phyloP scores from a whole-genome alignment of 768 basidiomycete genomes.

The Macrolepiota dolichaula region DNA sequence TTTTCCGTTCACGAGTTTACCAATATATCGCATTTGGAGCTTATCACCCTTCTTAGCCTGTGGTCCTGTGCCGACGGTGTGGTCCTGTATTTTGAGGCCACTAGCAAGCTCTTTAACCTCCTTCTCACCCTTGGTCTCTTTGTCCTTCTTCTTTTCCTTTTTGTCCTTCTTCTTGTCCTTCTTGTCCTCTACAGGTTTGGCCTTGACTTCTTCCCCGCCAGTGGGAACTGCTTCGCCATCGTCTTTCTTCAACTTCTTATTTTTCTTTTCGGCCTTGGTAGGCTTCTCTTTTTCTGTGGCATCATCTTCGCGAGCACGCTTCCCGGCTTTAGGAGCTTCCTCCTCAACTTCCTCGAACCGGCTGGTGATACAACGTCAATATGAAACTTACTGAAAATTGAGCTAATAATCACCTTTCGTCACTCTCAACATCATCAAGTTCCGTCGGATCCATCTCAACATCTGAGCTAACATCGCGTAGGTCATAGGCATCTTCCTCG shows the following conservation, averaged over 20 bases:
- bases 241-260: constrained; percentile 73
- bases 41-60: constrained; percentile 83
- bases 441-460: constrained; percentile 72
- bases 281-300: constrained; percentile 29
- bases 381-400: background rate
- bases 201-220: constrained; percentile 38
- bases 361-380: constrained; percentile 26
- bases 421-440: constrained; percentile 53
- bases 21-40: constrained; percentile 88
- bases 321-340: constrained; percentile 43
- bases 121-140: constrained; percentile 31
- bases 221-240: constrained; percentile 31
- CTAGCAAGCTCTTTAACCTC: constrained; percentile 50
- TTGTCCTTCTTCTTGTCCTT: constrained; percentile 27
- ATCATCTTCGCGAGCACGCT: constrained; percentile 71
- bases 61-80: constrained; percentile 79
- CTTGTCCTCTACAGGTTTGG: constrained; percentile 19
- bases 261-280: constrained; percentile 55
- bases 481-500: constrained; percentile 56
- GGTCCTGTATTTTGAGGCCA: constrained; percentile 76
- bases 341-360: constrained; percentile 76
- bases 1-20: constrained; percentile 77
- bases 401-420: constrained; percentile 41
- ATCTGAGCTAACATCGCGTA: constrained; percentile 80
- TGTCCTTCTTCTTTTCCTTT: constrained; percentile 29